Base-by-base conservation (phyloP, 208 protist species). In the Crithidia bombi region DNA sequence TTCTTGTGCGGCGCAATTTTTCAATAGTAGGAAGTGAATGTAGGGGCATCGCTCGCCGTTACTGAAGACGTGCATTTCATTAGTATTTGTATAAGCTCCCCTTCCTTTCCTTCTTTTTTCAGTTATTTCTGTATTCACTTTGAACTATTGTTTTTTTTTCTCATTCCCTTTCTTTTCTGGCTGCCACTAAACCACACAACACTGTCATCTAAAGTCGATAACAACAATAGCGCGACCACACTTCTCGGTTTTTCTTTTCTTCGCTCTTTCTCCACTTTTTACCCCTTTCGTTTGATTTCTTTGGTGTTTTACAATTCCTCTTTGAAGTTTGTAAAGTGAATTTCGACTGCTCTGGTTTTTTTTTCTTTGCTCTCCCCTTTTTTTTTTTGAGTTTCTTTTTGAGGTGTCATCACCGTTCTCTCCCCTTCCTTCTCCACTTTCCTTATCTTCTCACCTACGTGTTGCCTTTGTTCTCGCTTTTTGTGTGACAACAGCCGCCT, bases 281-380 rank as follows among this genome's bases (percentile, higher is more conserved):
- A n/a, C n/a, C n/a, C n/a, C n/a, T n/a, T n/a, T n/a, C n/a, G n/a
- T n/a, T n/a, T n/a, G n/a, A n/a, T 73, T 69, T 72, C 35, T 70
- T 65, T 56, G 71, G 36, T 65, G 41, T 55, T 67, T 70, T 63
- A 67, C 33, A 56, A 65, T 63, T 67, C 67, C 59, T 19, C 51
- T 70, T 51, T 52, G 21, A 25, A 54, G 23, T 39, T 63, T 67
- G 17, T 66, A 58, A 59, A 43, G 5, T 46, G 43, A 25, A 43
- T 19, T 65, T 62, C 26, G 33, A 11, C 41, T 63, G 25, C 28
- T 68, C 49, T n/a, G n/a, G 46, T 49, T 59, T 32, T 28, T 15
- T 57, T 19, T 7, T 52, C 26, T 51, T 39, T 28, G 32, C 30
- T 49, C n/a, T 39, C 46, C 3, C 30, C 3, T 33, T 32, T 52